Base-by-base conservation (phyloP, 805 yeast species). In the Jamesozyma lodderae region DNA sequence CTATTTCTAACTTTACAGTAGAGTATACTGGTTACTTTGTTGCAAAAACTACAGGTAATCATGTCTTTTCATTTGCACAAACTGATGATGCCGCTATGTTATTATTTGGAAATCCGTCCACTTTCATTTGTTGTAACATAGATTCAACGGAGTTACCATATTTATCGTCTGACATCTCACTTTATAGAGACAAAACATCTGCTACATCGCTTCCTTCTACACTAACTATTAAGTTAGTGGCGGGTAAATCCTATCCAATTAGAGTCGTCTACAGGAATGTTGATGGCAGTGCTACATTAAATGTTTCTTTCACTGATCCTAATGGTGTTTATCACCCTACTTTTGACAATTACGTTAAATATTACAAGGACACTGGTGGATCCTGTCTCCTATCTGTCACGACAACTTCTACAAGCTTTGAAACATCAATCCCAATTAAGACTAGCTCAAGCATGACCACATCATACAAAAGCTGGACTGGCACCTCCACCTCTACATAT, bases 11-110 rank as follows among this genome's bases (percentile, higher is more conserved):
- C 36, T 41, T 50, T 24, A 44, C 57, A 16, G 29, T 55, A 37
- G 56, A 50, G 39, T 41, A 52, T 22, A 52, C 55, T n/a, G 60
- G 60, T 33, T 59, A 51, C 34, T 52, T 49, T 41, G 20, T 40
- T n/a, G 57, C 68, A 11, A 41, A 44, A 2, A 42, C 35, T 17
- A 41, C 59, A 16, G 69, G 69, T 43, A 31, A 43, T 2, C 64
- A 60, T 35, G 43, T 43, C 1, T 49, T 63, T 29, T 18, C 35
- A 6, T 38, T 63, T 19, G 25, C 29, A 4, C 26, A 30, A 10
- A 50, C 53, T 18, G 68, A 64, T 48, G 67, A 64, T 42, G 48
- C 55, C 17, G 61, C 25, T 22, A 13, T 27, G 6, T 22, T 35
- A 21, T 4, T 22, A 4, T 20, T 63, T 44, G 68, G 63, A 18